Base-by-base conservation (phyloP, 345 rosid genomes). In the Zanthoxylum bungeanum region DNA sequence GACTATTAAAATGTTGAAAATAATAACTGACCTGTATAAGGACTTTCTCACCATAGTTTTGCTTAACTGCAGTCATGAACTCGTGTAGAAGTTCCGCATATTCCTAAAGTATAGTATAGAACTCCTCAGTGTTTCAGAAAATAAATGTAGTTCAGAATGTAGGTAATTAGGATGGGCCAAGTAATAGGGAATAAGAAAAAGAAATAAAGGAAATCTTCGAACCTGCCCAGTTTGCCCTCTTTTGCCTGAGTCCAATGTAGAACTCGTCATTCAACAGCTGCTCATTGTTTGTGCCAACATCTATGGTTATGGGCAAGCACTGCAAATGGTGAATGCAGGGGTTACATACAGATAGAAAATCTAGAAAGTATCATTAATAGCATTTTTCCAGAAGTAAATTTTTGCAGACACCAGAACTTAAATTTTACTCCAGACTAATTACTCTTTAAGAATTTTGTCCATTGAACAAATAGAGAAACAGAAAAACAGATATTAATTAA, bases 21-120 rank as follows among this genome's bases (percentile, higher is more conserved):
- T 44, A 57, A 72, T 67, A 53, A 64, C 73, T 30, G 68, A 94
- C 98, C 91, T 94, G 98, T 50, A 92, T 64, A 64, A 94, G 86
- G 74, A 92, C 89, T 77, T 92, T 90, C 84, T 94, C 98, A 60
- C 98, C 98, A 46, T 92, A 94, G 71, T 87, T 90, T 77, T 86
- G 91, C 81, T 94, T 94, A 31, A 88, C 98, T 64, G 96, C 98
- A 67, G 81, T 53, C 98, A 94, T 90, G 86, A 94, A 94, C 85
- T 94, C 98, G 0, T 89, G 82, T 40, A 94, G 83, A 77, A 94
- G 89, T 83, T 90, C 98, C 4, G 91, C 87, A 50, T 94, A 94
- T 81, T 92, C 98, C 98, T 92, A 77, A 58, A 75, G 17, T 24
- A 69, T 0, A 66, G 46, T 60, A 40, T 22, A 50, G 60, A 17